These are phyloP conservation scores for Cucumis variabilis DNA, from an alignment of 331 rosid species.

Conservation along the genomic window DNA sequence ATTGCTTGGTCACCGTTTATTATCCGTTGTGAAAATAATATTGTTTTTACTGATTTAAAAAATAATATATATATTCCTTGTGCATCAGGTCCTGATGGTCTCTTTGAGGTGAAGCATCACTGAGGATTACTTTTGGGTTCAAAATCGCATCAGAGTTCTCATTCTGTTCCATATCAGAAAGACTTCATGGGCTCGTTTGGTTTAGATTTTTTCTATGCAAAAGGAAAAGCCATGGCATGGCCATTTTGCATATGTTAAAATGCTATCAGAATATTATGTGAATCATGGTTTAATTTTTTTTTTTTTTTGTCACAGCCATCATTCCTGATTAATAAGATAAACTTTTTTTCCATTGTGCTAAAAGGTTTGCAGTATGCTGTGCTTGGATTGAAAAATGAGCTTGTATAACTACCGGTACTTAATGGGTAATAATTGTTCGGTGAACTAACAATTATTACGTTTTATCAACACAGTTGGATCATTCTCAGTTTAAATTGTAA, in stretches of 20 bases:
- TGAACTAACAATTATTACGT: neutral
- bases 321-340: constrained; percentile 27
- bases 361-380: neutral
- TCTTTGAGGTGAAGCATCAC: constrained; percentile 47
- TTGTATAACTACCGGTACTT: neutral
- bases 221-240: neutral
- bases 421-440: neutral
- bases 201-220: neutral
- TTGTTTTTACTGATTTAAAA: neutral
- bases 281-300: neutral
- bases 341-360: neutral
- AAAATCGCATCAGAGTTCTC: constrained; percentile 17
- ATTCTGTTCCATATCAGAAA: constrained; percentile 8
- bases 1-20: neutral
- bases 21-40: neutral
- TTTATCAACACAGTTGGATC: neutral
- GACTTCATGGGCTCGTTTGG: constrained; percentile 22
- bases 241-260: constrained; percentile 23
- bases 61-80: neutral
- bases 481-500: no score
- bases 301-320: constrained; percentile 14
- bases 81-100: constrained; percentile 59
- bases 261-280: neutral
- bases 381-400: neutral
- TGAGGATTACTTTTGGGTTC: constrained; percentile 32